Conservation (phyloP, 2,329 filamentous ascomycete species). For the Talaromyces marneffei region DNA sequence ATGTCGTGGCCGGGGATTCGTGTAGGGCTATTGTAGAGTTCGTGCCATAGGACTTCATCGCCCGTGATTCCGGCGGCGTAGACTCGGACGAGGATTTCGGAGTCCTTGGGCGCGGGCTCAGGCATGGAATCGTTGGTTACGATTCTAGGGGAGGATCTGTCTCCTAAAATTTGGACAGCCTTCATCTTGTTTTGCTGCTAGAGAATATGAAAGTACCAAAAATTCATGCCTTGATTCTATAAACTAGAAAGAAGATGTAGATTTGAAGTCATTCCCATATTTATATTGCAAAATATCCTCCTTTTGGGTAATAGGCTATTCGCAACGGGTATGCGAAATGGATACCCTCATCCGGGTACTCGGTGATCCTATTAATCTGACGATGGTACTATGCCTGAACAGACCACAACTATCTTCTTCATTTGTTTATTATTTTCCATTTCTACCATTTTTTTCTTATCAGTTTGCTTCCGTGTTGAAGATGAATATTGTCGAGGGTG, state of each 20-base stretch:
- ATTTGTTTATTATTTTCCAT: background rate
- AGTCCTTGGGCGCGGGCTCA: background rate
- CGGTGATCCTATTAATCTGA: background rate
- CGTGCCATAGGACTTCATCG: constrained; percentile 5
- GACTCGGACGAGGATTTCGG: constrained; percentile 5
- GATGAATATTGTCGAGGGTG: too few species aligned
- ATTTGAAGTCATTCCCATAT: background rate
- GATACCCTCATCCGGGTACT: background rate
- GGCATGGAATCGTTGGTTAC: background rate
- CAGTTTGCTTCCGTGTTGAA: background rate
- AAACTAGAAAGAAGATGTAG: background rate
- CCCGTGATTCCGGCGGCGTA: constrained; percentile 3
- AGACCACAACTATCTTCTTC: background rate
- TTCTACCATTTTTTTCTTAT: background rate
- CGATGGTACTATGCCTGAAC: background rate
- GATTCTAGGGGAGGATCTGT: background rate
- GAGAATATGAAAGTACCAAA: background rate
- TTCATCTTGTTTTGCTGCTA: background rate
- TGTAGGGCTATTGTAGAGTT: background rate
- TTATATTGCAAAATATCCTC: background rate
- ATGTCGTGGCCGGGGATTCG: constrained; percentile 2
- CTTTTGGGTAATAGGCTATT: background rate
- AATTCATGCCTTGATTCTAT: background rate
- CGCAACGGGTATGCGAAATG: background rate
- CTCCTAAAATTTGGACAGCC: constrained; percentile 2